Conservation (phyloP, 257 asterid species). For the Leptodermis oblonga region DNA sequence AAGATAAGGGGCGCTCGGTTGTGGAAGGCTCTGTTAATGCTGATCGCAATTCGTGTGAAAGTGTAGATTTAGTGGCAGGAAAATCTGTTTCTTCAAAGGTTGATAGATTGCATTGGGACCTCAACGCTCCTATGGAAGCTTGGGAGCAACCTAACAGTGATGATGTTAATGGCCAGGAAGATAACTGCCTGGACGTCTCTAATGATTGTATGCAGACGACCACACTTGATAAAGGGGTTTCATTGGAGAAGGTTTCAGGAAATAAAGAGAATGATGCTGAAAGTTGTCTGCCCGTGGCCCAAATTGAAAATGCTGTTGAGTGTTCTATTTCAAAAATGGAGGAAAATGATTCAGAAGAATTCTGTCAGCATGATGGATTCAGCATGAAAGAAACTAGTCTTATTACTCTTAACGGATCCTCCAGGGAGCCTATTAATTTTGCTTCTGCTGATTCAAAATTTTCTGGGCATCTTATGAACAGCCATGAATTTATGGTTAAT, state of each 20-base stretch:
- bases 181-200: conserved; percentile 18
- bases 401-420: conserved; percentile 10
- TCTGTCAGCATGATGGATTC: conserved; percentile 22
- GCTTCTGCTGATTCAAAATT: conserved; percentile 19
- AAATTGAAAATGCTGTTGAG: conserved; percentile 10
- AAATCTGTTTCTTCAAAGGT: conserved; percentile 38
- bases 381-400: conserved; percentile 18
- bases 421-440: conserved; percentile 13
- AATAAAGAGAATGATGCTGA: conserved; percentile 4
- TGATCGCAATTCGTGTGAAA: conserved; percentile 24
- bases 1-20: conserved; percentile 21
- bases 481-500: conserved; percentile 1
- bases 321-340: conserved; percentile 17
- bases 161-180: conserved; percentile 23
- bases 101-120: conserved; percentile 73
- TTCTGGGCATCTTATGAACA: conserved; percentile 14
- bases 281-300: conserved; percentile 1
- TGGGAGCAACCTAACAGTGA: conserved; percentile 63
- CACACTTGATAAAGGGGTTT: conserved; percentile 19
- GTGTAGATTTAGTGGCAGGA: conserved; percentile 24
- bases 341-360: conserved; percentile 23
- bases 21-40: conserved; percentile 22
- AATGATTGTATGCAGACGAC: conserved; percentile 19
- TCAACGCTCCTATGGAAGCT: conserved; percentile 70
- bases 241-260: conserved; percentile 5